These are phyloP conservation scores for Avicennia marina DNA, from an alignment of 257 asterid genomes.

Conservation along the genomic window DNA sequence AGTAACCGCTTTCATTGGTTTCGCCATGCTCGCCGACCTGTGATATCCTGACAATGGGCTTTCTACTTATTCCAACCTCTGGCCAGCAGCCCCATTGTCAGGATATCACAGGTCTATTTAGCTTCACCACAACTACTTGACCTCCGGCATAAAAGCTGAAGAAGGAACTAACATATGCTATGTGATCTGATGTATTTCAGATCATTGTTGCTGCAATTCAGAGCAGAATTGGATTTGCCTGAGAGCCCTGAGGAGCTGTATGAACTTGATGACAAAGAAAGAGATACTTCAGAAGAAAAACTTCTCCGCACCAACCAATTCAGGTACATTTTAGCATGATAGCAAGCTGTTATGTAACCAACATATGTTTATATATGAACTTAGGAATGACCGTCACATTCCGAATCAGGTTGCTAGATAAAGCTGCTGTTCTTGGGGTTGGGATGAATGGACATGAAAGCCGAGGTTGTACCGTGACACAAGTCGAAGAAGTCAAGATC, in stretches of 20 bases:
- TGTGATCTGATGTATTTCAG: too few relatives aligned
- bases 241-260: neutral
- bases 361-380: too few relatives aligned
- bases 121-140: too few relatives aligned
- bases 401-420: slow-evolving; percentile 38
- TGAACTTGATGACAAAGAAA: neutral
- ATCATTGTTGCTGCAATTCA: too few relatives aligned
- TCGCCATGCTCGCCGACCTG: slow-evolving; percentile 25
- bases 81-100: slow-evolving; percentile 71
- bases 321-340: neutral
- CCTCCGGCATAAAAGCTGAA: too few relatives aligned
- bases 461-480: slow-evolving; percentile 39
- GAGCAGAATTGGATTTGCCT: too few relatives aligned
- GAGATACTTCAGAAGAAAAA: neutral
- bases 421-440: slow-evolving; percentile 26
- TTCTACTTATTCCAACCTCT: too few relatives aligned
- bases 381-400: too few relatives aligned
- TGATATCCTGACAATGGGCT: too few relatives aligned
- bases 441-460: neutral
- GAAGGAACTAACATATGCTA: too few relatives aligned
- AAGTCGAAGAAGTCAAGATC: slow-evolving; percentile 51
- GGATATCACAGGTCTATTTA: slow-evolving; percentile 49
- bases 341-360: too few relatives aligned
- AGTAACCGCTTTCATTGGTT: slow-evolving; percentile 34
- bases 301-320: neutral